Base-by-base conservation (phyloP, 2,329 filamentous ascomycete genomes). In the Helicocarpus griseus region DNA sequence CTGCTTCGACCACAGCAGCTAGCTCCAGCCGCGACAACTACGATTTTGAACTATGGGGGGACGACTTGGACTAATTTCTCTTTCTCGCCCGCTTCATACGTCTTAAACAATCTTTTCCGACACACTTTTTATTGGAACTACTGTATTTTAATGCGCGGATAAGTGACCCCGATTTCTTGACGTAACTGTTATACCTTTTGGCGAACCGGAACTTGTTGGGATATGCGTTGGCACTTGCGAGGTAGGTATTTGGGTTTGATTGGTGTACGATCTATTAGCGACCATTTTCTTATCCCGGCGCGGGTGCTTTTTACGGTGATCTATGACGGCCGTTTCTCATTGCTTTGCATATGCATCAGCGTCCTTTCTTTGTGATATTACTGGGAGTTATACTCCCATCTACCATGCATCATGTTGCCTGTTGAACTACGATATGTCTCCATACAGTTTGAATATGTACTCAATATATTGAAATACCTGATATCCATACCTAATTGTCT, bases 1-100 rank as follows among this genome's bases (percentile, higher is more conserved):
- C 56, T 31, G 50, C 52, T 6, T 56, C 60, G 13, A 31, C 59
- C 5, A 55, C 53, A 11, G 24, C 40, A 6, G 26, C 21, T 50
- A 56, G 33, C 56, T 54, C 26, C 53, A 54, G 39, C 50, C 4
- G 57, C 51, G 28, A 57, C 53, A 44, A 57, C 50, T 45, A 43
- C 49, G 5, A 39, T 44, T 38, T 53, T 40, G 48, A 21, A 24
- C 4, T 22, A 33, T 46, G 26, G 43, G 43, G 29, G 17, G 43
- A 46, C 9, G 29, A 47, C 7, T n/a, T 47, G 31, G 44, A 47
- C 5, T 47, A 13, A 47, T 11, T 11, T 33, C 28, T 26, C 21
- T 9, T 22, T 19, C 11, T 0, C 19, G 13, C n/a, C 13, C 2
- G 5, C 22, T 14, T 2, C 22, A 22, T 26, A 14, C 3, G 39